Base-by-base conservation (phyloP, 305 asterid genomes). In the Fraxinus paxiana region DNA sequence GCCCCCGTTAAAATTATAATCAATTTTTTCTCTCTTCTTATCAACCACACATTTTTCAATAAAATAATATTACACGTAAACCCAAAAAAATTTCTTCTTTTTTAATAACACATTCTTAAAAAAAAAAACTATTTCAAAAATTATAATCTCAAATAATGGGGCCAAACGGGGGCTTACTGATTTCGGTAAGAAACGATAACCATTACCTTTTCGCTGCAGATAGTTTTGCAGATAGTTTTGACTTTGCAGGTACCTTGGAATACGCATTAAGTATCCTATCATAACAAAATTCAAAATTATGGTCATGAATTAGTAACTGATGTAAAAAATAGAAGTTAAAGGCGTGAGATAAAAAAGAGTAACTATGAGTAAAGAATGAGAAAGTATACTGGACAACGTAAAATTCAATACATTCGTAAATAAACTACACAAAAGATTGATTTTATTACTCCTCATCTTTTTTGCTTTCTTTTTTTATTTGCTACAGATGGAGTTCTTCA, bases 261-360 rank as follows among this genome's bases (percentile, higher is more conserved):
- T 88, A 87, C 72, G 94, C 94, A 88, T 85, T 85, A 74, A 92
- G 89, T 85, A 94, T 89, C 92, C 98, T 94, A 65, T 37, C 5
- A 63, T 46, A 65, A 80, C 6, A 76, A 81, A 67, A 63, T 20
- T 33, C 79, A 79, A 80, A 72, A 46, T 7, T 78, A 75, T n/a
- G 75, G 67, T 3, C 76, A 34, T 22, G 43, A 46, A 15, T 63
- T 24, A 63, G 20, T 15, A 72, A 75, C 48, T 69, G 24, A 17
- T 18, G 18, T 17, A 2, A 61, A 41, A 78, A n/a, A 31, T 24
- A 17, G 65, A 77, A 43, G 43, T 10, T 71, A 3, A 31, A 63
- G 72, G 31, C 76, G 33, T 38, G 37, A 65, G 67, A 56, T 33
- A 6, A 69, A 46, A 34, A 4, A 31, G 63, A 1, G 22, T 41